Base-by-base conservation (phyloP, 2,329 filamentous ascomycete species). In the Dothistroma septosporum region DNA sequence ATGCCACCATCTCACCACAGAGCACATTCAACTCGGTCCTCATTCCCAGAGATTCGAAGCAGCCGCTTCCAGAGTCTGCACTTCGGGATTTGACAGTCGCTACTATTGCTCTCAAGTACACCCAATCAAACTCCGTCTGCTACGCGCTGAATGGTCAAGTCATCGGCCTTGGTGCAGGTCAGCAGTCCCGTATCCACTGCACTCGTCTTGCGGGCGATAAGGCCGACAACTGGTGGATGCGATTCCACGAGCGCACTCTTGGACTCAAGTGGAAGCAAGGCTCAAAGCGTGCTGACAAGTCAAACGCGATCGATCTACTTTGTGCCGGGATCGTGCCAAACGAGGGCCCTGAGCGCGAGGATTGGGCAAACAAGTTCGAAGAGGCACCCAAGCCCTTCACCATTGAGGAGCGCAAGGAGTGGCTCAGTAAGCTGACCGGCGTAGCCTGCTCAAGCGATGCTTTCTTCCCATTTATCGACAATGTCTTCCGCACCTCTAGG, bases 181-280 rank as follows among this genome's bases (percentile, higher is more conserved):
- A 99, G 78, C 94, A 99, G 80, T 96, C 91, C 64, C 89, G 94
- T 69, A 99, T 99, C 70, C 94, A 99, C 84, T 99, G 94, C 85
- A 99, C 94, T 47, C 89, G 94, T 67, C 86, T 99, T 55, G 94
- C 94, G 11, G 94, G 94, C 62, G 93, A 97, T 82, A 99, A 99
- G 83, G 91, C 92, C 53, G 94, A 99, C 78, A 97, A 96, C 83
- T 97, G 93, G 93, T 99, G 93, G 94, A 89, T 99, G 83, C 90
- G 94, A 72, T 97, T 97, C 86, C 90, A 97, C 81, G 88, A 91
- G 69, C 88, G 91, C 57, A 90, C 94, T 12, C 83, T 97, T 54
- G 83, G 81, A 73, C 88, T 99, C 76, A 90, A 93, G 81, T 99
- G 92, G 91, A 97, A 96, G 85, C 93, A 94, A 81, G 93, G 94